Conservation (phyloP, 352 stramenopile species). For the Phytophthora quininea region DNA sequence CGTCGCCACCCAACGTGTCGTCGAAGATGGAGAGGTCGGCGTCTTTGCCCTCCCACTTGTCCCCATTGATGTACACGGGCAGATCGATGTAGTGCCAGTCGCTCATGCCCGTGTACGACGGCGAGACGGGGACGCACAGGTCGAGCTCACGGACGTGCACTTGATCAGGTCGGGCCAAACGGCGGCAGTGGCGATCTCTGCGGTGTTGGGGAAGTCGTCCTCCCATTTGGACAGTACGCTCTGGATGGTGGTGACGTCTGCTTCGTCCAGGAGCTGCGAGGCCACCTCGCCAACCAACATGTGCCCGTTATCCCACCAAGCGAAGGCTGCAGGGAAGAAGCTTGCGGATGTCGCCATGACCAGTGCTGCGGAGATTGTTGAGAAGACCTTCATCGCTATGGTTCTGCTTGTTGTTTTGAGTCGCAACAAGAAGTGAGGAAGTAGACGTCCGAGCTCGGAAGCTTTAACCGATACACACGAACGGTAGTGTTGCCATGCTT, state of each 20-base stretch:
- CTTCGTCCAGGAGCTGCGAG: constrained; percentile 50
- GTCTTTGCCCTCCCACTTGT: constrained; percentile 40
- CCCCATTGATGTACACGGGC: constrained; percentile 57
- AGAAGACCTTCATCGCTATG: constrained; percentile 43
- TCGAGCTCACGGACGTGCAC: constrained; percentile 45
- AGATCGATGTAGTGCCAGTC: constrained; percentile 80
- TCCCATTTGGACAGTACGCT: constrained; percentile 51
- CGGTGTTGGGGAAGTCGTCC: constrained; percentile 65
- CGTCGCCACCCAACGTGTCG: constrained; percentile 54
- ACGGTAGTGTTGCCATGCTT: constrained; percentile 18
- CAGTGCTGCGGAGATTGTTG: constrained; percentile 11
- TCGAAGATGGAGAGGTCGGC: constrained; percentile 56
- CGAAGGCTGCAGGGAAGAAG: constrained; percentile 33
- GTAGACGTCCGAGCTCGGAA: neutral
- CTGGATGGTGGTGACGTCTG: constrained; percentile 56
- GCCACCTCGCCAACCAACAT: constrained; percentile 64
- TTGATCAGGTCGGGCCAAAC: constrained; percentile 72
- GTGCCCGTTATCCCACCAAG: constrained; percentile 79
- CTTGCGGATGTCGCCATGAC: constrained; percentile 11
- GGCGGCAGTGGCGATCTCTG: constrained; percentile 44
- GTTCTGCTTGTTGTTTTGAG: neutral
- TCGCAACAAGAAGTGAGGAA: no score
- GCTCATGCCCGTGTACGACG: constrained; percentile 58
- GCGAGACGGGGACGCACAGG: constrained; percentile 39
- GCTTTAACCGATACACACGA: neutral